Conservation (phyloP, 345 rosid genomes). For the Pseudoturritis turrita region DNA sequence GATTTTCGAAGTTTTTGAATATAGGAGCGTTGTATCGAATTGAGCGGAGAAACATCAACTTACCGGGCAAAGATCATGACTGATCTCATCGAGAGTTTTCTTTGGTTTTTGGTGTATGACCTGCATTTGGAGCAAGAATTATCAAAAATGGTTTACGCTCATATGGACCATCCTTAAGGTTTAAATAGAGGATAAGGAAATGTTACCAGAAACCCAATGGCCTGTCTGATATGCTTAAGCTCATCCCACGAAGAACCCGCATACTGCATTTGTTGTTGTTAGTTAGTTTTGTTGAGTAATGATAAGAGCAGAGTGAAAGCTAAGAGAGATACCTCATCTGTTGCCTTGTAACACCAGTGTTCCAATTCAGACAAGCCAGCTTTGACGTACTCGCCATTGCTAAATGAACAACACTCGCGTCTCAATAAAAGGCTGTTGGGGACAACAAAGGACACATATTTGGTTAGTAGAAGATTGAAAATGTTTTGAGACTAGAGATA, state of each 20-base stretch:
- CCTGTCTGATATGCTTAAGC: conserved; percentile 91
- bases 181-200: not conserved
- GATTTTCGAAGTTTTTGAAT: not conserved
- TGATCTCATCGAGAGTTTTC: conserved; percentile 86
- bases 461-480: not conserved
- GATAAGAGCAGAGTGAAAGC: not conserved
- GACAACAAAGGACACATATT: not conserved
- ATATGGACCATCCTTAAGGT: not conserved
- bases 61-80: conserved; percentile 90
- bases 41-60: conserved; percentile 19
- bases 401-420: conserved; percentile 94
- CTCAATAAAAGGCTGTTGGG: conserved; percentile 66
- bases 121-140: conserved; percentile 35
- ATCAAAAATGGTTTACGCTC: not conserved
- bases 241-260: conserved; percentile 97
- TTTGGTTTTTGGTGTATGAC: conserved; percentile 95
- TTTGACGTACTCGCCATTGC: conserved; percentile 92
- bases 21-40: not conserved
- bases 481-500: not conserved
- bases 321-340: conserved; percentile 64
- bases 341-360: conserved; percentile 93
- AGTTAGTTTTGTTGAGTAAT: not conserved
- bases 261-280: conserved; percentile 44
- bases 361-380: conserved; percentile 92
- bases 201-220: conserved; percentile 87